Base-by-base conservation (phyloP, 73 alveolate genomes). In the Paramecium sonneborni region DNA sequence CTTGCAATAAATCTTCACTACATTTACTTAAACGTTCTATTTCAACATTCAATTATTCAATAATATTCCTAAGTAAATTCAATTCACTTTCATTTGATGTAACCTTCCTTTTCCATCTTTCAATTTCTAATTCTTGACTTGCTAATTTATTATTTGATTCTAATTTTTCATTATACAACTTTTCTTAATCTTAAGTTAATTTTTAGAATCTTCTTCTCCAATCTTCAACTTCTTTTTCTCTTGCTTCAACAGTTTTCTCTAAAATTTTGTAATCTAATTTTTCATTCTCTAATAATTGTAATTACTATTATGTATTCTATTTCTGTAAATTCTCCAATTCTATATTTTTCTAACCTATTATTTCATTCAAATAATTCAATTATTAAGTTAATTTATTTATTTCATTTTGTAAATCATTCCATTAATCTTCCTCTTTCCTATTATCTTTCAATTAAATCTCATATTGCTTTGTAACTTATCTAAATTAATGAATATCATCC, bases 211-310 rank as follows among this genome's bases (percentile, higher is more conserved):
- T 62, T 62, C 84, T 62, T 62, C 84, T 62, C 84, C 84, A 62
- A 62, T 62, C 84, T 62, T 62, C 84, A 62, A 62, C 84, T 7
- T 62, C 84, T 62, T 62, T 62, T 32, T 62, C 84, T 62, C 84
- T 62, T 26, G 84, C 84, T 62, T 62, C 84, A 10, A 62, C 48
- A 14, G 84, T 62, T 12, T 62, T 62, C 30, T 62, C 84, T 21
- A 62, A 26, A 1, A 62, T 30, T 26, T 62, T 26, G 34, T 30
- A 62, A 32, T 62, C 84, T 62, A 62, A 62, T 7, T 62, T 62
- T 12, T 62, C 39, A 62, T 62, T 62, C 34, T 62, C 84, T 62
- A 62, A 62, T 62, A 62, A 62, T 62, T 62, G 6, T 62, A 62
- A 30, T 62, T 62, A 6, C 7, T 30, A 32, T 62, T 62, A 3